Percentiles rank a stretch among this genome's conserved stretches.
Conservation (phyloP, 192 early-diverging fungal genomes). For the Helicostylum pulchrum region DNA sequence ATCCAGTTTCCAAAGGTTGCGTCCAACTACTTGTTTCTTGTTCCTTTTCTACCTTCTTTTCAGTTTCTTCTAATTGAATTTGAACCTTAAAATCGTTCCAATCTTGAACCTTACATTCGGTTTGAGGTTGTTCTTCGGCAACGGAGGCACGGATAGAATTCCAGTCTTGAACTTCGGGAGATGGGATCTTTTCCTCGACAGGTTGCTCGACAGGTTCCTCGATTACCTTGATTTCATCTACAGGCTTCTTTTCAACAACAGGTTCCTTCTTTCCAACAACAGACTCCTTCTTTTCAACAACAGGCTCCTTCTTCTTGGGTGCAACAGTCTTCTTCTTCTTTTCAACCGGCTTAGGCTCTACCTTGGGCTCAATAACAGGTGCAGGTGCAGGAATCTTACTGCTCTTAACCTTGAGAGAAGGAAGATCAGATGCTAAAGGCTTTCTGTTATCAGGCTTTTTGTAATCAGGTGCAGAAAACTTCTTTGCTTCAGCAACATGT, state of each 20-base stretch:
- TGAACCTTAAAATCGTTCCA: not conserved
- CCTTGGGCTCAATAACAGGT: no score
- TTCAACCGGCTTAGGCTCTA: no score
- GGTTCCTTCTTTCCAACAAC: not conserved
- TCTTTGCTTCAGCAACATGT: not conserved
- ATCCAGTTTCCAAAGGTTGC: not conserved
- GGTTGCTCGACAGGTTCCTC: no score
- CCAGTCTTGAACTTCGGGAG: conserved; percentile 2
- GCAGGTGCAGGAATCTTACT: no score
- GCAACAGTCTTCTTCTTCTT: no score
- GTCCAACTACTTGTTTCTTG: not conserved
- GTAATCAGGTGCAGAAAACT: no score
- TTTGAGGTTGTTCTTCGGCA: not conserved
- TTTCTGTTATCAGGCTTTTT: no score
- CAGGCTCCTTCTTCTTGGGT: not conserved
- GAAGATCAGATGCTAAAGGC: no score
- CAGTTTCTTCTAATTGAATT: not conserved
- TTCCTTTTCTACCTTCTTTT: not conserved
- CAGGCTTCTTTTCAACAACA: not conserved
- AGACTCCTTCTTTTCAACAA: not conserved
- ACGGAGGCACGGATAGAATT: not conserved
- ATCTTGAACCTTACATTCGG: not conserved
- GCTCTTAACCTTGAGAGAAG: no score
- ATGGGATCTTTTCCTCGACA: not conserved
- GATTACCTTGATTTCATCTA: no score